Evolutionary conservation across 192 early-diverging fungal genomes (phyloP).

Genomic region (Linnemannia elongata): DNA sequence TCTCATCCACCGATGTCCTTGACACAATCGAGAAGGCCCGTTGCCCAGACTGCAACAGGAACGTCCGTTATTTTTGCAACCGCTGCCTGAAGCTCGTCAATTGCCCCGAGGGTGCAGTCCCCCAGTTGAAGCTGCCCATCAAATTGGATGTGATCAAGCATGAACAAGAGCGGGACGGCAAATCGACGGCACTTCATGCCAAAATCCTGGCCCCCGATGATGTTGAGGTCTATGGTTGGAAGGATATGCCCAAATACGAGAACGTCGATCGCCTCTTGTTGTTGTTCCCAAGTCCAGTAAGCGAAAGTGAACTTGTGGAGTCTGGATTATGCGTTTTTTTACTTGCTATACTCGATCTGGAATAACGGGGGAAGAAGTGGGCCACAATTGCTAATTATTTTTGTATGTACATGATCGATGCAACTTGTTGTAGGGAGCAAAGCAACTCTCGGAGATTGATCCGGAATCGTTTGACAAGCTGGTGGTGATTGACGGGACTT

Average conservation of each 20-base stretch:
- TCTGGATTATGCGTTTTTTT: not conserved
- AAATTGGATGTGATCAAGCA: constrained; percentile 86
- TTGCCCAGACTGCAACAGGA: constrained; percentile 76
- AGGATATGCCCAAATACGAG: constrained; percentile 65
- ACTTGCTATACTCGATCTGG: not conserved
- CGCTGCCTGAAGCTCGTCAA: constrained; percentile 71
- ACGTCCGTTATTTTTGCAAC: constrained; percentile 81
- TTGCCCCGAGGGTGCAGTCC: constrained; percentile 62
- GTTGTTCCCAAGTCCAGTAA: constrained; percentile 89
- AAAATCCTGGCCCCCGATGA: constrained; percentile 79
- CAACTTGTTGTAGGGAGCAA: constrained; percentile 65
- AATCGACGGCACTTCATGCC: constrained; percentile 92
- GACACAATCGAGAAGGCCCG: constrained; percentile 55
- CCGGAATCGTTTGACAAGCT: constrained; percentile 76
- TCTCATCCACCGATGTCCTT: constrained; percentile 52
- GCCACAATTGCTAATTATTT: not conserved
- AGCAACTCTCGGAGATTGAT: constrained; percentile 77
- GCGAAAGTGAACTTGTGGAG: constrained; percentile 1
- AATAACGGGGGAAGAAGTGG: not conserved
- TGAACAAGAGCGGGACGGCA: constrained; percentile 81
- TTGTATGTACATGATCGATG: too few relatives aligned
- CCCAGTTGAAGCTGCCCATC: constrained; percentile 77
- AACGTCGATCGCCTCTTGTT: constrained; percentile 79
- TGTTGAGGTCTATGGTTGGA: constrained; percentile 73
- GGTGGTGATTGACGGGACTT: constrained; percentile 97